phyloP scores from a whole-genome alignment of 2,329 filamentous ascomycete species.

The Elsinoe australis region DNA sequence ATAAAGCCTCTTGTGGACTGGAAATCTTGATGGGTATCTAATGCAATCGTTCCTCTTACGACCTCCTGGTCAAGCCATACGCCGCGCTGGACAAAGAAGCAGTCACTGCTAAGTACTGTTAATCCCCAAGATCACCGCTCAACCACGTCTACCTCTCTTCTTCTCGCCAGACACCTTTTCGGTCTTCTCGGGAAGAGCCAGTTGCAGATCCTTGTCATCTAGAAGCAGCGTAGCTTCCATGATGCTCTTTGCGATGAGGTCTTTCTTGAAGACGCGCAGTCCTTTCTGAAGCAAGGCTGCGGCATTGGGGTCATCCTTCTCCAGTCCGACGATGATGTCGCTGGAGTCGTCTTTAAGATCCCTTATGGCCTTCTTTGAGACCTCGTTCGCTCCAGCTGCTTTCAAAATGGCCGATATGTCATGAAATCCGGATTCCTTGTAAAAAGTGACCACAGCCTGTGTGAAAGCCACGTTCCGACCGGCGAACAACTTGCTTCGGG shows the following conservation, averaged over 20 bases:
- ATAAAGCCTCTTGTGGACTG: not conserved
- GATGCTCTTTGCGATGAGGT: constrained; percentile 38
- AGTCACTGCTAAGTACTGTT: no score
- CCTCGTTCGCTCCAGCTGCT: constrained; percentile 32
- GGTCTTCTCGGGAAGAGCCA: constrained; percentile 1
- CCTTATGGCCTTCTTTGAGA: constrained; percentile 26
- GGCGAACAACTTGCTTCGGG: constrained; percentile 41
- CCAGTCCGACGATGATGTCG: constrained; percentile 34
- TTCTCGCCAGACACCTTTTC: no score
- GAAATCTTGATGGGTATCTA: constrained; percentile 7
- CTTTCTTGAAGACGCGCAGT: constrained; percentile 36
- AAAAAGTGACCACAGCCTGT: constrained; percentile 28
- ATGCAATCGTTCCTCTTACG: not conserved
- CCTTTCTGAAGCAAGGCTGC: constrained; percentile 29
- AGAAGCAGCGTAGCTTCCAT: constrained; percentile 37
- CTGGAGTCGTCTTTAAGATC: constrained; percentile 24
- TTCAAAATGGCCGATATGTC: constrained; percentile 35
- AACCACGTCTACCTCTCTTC: constrained; percentile 6
- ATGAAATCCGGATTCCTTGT: constrained; percentile 31
- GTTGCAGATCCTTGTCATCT: constrained; percentile 34
- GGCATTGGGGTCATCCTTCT: constrained; percentile 33
- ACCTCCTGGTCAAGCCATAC: not conserved
- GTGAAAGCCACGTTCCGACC: constrained; percentile 46
- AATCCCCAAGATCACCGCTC: no score
- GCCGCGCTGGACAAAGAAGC: not conserved